Conservation (phyloP, 2,329 filamentous ascomycete species). For the Trichoderma polysporum region DNA sequence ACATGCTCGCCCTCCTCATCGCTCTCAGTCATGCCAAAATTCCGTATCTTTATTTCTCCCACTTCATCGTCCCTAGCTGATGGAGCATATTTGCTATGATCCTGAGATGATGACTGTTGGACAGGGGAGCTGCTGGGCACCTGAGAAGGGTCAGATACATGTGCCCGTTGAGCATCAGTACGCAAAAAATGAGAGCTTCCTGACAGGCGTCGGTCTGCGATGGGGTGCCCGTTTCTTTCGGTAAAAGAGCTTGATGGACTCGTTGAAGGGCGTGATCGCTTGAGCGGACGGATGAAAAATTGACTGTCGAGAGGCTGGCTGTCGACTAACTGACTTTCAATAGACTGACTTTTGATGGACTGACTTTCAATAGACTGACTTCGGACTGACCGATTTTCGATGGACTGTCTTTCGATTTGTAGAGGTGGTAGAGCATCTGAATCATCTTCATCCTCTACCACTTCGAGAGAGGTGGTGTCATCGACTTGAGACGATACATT, state of each 20-base stretch:
- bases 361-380: too few relatives aligned
- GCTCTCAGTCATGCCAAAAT: neutral
- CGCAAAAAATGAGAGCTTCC: neutral
- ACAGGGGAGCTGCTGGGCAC: neutral
- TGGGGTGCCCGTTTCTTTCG: neutral
- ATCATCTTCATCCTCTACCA: too few relatives aligned
- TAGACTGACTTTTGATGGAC: too few relatives aligned
- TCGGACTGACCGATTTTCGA: too few relatives aligned
- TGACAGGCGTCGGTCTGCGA: neutral
- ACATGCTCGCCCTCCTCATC: neutral
- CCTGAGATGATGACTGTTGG: neutral
- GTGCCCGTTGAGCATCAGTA: too few relatives aligned
- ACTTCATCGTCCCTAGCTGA: neutral
- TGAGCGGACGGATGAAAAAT: neutral
- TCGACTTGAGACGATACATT: too few relatives aligned
- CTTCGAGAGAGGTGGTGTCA: too few relatives aligned
- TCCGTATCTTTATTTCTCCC: neutral
- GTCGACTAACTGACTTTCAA: too few relatives aligned
- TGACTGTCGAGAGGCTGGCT: too few relatives aligned
- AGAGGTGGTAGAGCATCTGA: too few relatives aligned
- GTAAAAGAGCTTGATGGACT: neutral
- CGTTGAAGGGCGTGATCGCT: neutral
- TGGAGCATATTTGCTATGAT: neutral
- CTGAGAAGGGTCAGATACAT: too few relatives aligned
- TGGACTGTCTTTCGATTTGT: too few relatives aligned